Evolutionary conservation across 2,329 filamentous ascomycete genomes (phyloP).

Genomic region (Calycina herbarum): DNA sequence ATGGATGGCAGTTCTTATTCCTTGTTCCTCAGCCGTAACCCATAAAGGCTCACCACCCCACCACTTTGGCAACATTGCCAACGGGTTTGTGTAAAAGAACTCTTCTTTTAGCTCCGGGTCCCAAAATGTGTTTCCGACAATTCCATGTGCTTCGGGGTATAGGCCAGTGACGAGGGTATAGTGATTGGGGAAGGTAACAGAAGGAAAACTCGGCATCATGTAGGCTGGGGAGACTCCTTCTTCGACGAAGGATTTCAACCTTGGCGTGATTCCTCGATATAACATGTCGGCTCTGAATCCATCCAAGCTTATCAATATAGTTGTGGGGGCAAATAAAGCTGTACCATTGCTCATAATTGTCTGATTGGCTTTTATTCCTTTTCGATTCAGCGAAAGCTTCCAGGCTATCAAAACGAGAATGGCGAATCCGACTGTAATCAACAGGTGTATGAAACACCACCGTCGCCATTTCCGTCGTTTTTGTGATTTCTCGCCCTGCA

Average conservation of each 20-base stretch:
- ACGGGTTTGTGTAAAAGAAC: slow-evolving; percentile 83
- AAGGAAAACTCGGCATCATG: slow-evolving; percentile 93
- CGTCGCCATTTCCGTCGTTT: slow-evolving; percentile 55
- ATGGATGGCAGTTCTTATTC: slow-evolving; percentile 78
- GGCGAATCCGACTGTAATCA: slow-evolving; percentile 54
- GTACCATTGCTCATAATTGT: slow-evolving; percentile 74
- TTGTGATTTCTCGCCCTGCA: slow-evolving; percentile 48
- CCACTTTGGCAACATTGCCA: slow-evolving; percentile 81
- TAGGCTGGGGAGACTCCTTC: slow-evolving; percentile 87
- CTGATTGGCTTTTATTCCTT: slow-evolving; percentile 36
- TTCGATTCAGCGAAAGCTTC: slow-evolving; percentile 55
- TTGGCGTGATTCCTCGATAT: slow-evolving; percentile 77
- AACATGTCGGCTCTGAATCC: slow-evolving; percentile 94
- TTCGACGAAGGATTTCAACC: slow-evolving; percentile 71
- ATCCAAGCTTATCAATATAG: slow-evolving; percentile 89
- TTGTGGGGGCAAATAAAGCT: slow-evolving; percentile 84
- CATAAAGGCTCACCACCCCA: slow-evolving; percentile 94
- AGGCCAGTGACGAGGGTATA: slow-evolving; percentile 90
- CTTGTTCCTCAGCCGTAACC: slow-evolving; percentile 85
- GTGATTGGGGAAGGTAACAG: slow-evolving; percentile 95
- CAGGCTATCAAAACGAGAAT: slow-evolving; percentile 58
- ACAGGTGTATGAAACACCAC: slow-evolving; percentile 53
- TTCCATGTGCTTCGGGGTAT: slow-evolving; percentile 88
- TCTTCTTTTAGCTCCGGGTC: slow-evolving; percentile 74
- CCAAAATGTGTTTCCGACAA: slow-evolving; percentile 95